phyloP scores from a whole-genome alignment of 805 yeast species.

The Teunomyces atbi region DNA sequence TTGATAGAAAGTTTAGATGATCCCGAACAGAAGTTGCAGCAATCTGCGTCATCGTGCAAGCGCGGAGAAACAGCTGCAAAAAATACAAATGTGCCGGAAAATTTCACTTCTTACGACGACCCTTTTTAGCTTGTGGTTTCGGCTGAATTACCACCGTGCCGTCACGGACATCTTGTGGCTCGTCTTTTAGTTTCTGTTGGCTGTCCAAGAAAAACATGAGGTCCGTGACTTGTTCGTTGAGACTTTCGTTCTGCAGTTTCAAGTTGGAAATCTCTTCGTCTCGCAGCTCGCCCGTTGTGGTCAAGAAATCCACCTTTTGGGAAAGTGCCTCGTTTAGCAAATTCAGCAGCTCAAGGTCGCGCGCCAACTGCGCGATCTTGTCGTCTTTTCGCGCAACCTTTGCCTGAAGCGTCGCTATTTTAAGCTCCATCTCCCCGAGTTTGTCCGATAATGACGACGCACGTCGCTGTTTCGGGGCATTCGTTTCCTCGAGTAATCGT shows the following conservation, averaged over 20 bases:
- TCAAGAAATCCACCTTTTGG: constrained; percentile 33
- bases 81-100: background rate
- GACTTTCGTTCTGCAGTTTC: constrained; percentile 42
- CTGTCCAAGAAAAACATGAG: constrained; percentile 78
- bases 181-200: constrained; percentile 67
- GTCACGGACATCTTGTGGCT: constrained; percentile 68
- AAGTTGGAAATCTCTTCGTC: constrained; percentile 23
- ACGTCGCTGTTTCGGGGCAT: constrained; percentile 17
- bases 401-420: constrained; percentile 10
- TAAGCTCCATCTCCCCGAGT: background rate
- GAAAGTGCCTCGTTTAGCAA: constrained; percentile 40
- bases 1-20: constrained; percentile 1
- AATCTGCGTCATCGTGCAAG: constrained; percentile 1
- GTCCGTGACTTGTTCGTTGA: constrained; percentile 67
- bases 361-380: constrained; percentile 25
- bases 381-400: constrained; percentile 31
- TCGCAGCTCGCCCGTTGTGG: constrained; percentile 26
- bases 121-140: constrained; percentile 10
- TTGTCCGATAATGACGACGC: constrained; percentile 13
- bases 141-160: constrained; percentile 58
- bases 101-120: background rate
- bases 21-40: background rate
- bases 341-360: constrained; percentile 32
- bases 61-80: background rate
- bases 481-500: constrained; percentile 28